Evolutionary conservation across 202 grass and related monocot genomes (phyloP).

Genomic region (Tripidium arundinaceum): DNA sequence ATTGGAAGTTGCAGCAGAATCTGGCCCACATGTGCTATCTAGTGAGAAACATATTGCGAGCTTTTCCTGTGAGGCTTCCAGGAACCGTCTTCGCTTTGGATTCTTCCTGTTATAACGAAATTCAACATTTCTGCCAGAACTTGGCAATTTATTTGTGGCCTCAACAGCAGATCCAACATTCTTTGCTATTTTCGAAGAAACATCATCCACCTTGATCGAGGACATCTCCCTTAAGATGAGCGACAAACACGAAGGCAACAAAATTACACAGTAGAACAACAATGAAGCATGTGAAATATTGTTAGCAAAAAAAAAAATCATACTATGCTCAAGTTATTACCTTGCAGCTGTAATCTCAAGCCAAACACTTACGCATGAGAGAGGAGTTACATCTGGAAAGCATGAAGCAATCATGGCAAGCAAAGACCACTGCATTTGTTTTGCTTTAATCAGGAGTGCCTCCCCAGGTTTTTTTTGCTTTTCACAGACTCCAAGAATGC

Average conservation of each 20-base stretch:
- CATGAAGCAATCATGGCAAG: constrained; percentile 93
- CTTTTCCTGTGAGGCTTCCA: constrained; percentile 42
- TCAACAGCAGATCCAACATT: constrained; percentile 82
- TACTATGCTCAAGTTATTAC: constrained; percentile 43
- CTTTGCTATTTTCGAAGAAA: constrained; percentile 66
- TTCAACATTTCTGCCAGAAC: constrained; percentile 48
- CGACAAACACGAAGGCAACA: constrained; percentile 32
- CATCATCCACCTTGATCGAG: constrained; percentile 62
- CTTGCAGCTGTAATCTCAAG: constrained; percentile 91
- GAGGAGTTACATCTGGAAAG: constrained; percentile 73
- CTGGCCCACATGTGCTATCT: constrained; percentile 30
- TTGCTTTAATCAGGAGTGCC: constrained; percentile 80
- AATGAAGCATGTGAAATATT: constrained; percentile 35
- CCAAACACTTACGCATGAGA: constrained; percentile 84
- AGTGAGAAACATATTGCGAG: constrained; percentile 27
- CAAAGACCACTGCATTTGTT: constrained; percentile 81
- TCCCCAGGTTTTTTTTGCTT: constrained; percentile 89
- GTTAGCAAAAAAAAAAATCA: constrained; percentile 1
- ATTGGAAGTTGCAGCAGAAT: constrained; percentile 33
- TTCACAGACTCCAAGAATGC: constrained; percentile 69
- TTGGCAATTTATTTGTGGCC: constrained; percentile 74
- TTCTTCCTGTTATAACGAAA: constrained; percentile 83
- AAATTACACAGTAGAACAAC: constrained; percentile 38
- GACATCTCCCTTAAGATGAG: constrained; percentile 66
- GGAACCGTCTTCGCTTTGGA: constrained; percentile 72